Evolutionary conservation across 768 basidiomycete genomes (phyloP), one percentile per base, ranked within the genome.

Genomic region (Termitomyces eurrhizus): DNA sequence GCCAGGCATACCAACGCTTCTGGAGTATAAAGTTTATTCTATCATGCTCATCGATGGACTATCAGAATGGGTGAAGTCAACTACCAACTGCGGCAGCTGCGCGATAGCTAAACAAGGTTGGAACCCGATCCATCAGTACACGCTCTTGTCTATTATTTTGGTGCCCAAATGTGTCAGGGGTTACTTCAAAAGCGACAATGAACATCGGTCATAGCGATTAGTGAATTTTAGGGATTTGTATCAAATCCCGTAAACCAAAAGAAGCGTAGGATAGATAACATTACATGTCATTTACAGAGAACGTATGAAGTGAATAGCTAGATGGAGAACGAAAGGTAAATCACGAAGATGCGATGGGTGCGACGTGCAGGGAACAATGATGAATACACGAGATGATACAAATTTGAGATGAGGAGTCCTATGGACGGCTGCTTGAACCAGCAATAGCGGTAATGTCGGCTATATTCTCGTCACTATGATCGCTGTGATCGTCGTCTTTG

Each of bases 391-490:
- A 29, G 26, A 33, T 60, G 42, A 49, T 58, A 59, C 57, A 49
- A 26, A 41, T 37, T 53, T 39, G 32, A 18, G 42, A 18, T 26
- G 45, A 53, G 21, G 29, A 16, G 52, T 18, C 12, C 56, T 65
- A 67, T 54, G 29, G 52, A 37, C 56, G 62, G 18, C 44, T 65
- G 21, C 56, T 56, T 46, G 64, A 57, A 56, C 69, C 69, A 24
- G 65, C 65, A 32, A 62, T 58, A 26, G 65, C 63, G 52, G 58
- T 58, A n/a, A 54, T n/a, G 21, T 44, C 42, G 14, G 60, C 57
- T 52, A 58, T 53, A 42, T 26, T 53, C 18, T 62, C 65, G 5
- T 65, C 59, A 41, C 56, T 54, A 42, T 13, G 21, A 12, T 13
- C 33, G 26, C 37, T 54, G 45, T 50, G 57, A 41, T 61, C 52